Percentiles rank a stretch among this genome's conserved stretches.
Evolutionary conservation across 2,329 filamentous ascomycete species (phyloP).

Genomic region (Fusarium globosum): DNA sequence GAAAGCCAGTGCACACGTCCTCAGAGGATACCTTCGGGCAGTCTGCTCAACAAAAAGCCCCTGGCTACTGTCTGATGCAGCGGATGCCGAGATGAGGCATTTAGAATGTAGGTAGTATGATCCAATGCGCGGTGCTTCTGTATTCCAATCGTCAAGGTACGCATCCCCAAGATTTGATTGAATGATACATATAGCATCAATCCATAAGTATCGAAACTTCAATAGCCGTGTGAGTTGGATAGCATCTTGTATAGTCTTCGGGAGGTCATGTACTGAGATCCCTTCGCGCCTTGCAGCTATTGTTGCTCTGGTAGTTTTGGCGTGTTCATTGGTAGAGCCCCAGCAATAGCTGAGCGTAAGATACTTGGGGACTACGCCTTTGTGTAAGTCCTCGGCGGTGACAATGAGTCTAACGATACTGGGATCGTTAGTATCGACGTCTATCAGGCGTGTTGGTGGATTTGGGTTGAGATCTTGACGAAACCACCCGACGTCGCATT

Average conservation of each 20-base stretch:
- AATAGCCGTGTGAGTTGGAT: slow-evolving; percentile 1
- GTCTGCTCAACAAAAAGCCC: background rate
- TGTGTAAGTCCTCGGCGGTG: background rate
- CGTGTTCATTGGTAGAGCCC: background rate
- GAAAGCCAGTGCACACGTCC: background rate
- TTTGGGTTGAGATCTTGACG: background rate
- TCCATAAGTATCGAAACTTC: slow-evolving; percentile 3
- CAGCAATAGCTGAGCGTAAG: slow-evolving; percentile 2
- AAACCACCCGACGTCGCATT: slow-evolving; percentile 3
- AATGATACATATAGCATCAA: slow-evolving; percentile 14
- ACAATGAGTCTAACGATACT: background rate
- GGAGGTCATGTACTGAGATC: background rate
- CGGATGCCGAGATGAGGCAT: slow-evolving; percentile 14
- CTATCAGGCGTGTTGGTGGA: background rate
- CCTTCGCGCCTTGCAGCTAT: background rate
- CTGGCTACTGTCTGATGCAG: slow-evolving; percentile 3
- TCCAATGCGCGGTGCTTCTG: slow-evolving; percentile 11
- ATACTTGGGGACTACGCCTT: background rate
- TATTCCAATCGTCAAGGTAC: slow-evolving; percentile 7
- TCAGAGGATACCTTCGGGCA: background rate
- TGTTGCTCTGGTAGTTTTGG: background rate
- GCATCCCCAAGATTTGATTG: background rate
- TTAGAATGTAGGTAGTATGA: slow-evolving; percentile 13
- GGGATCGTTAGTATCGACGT: background rate
- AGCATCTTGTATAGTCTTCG: background rate